A percentile compares a stretch with the other conserved stretches of the same genome.
These are phyloP conservation scores for Guyanaporus albipodus DNA, from an alignment of 768 basidiomycete species.

Conservation along the genomic window DNA sequence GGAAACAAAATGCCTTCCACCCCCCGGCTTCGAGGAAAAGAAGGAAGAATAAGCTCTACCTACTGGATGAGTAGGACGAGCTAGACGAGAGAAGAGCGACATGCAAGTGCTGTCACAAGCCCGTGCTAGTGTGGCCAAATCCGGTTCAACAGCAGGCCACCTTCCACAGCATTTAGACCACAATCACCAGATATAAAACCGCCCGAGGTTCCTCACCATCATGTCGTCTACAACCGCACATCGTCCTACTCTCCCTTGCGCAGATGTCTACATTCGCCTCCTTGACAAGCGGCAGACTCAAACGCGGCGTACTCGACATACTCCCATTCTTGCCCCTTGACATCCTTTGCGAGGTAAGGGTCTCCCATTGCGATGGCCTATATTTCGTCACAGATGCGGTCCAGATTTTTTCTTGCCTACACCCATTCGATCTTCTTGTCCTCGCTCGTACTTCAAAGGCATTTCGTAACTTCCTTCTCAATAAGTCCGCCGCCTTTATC, in stretches of 20 bases:
- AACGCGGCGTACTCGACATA: constrained; percentile 16
- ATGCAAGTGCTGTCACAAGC: constrained; percentile 28
- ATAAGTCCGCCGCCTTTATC: constrained; percentile 26
- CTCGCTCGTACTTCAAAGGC: constrained; percentile 41
- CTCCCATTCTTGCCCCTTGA: constrained; percentile 37
- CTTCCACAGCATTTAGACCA: neutral
- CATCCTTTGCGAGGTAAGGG: constrained; percentile 24
- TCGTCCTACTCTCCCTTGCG: neutral
- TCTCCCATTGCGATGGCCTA: neutral
- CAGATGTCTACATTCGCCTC: neutral
- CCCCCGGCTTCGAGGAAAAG: constrained; percentile 76
- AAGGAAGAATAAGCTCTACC: constrained; percentile 71
- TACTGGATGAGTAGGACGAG: constrained; percentile 44
- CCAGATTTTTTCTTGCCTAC: constrained; percentile 43
- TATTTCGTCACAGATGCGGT: neutral
- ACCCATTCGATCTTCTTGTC: constrained; percentile 43
- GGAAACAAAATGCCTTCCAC: constrained; percentile 69
- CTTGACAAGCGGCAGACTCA: constrained; percentile 2
- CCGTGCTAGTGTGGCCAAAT: neutral
- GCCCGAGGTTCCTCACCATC: too few species aligned
- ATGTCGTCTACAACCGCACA: neutral
- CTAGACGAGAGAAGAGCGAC: constrained; percentile 49
- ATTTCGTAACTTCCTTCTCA: constrained; percentile 40
- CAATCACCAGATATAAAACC: constrained; percentile 2
- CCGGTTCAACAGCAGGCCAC: neutral